Base-by-base conservation (phyloP, 371 early-diverging fungal species). In the Mortierella sp. region DNA sequence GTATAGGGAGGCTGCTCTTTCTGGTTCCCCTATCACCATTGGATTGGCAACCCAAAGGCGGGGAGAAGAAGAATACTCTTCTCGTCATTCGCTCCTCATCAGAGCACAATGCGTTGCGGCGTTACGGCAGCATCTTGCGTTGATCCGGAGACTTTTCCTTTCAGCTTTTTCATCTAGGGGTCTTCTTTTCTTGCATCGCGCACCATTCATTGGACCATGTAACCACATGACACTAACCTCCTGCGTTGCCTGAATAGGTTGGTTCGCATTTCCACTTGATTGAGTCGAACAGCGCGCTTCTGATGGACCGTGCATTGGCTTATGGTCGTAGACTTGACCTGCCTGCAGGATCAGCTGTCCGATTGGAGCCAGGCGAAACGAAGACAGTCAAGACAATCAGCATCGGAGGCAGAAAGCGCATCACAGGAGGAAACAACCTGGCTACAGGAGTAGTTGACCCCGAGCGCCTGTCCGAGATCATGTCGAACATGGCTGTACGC, bases 221-320 rank as follows among this genome's bases (percentile, higher is more conserved):
- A 34, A 10, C 10, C 34, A 4, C 10, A 10, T 34, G 34, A 34
- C 34, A 34, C 34, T 34, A 34, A 34, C 34, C 4, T 34, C 34
- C 4, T 10, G 7, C 34, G 34, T 34, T 34, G n/a, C n/a, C 34
- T 22, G 13, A 19, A 13, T 41, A 88, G 86, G 89, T 97, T 40
- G 97, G 97, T 1, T 94, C 94, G 0, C 97, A 97, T 82, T 96
- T 88, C 79, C 97, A 95, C 62, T 93, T 97, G 63, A 93, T 95
- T 56, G 97, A 97, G 76, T 85, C 91, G 52, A 96, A 97, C 79
- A 83, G 88, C 14, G 66, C 68, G 10, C 83, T 97, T 7, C 62
- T 68, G 52, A 95, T 97, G 82, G 95, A 96, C 77, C 91, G 97
- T 13, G 81, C 79, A 0, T 59, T 89, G 12, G 86, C 96, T 0